A percentile compares a stretch with the other conserved stretches of the same genome.
Conservation (phyloP, 1,139 yeast genomes). For the Sugiyamaella sp. region DNA sequence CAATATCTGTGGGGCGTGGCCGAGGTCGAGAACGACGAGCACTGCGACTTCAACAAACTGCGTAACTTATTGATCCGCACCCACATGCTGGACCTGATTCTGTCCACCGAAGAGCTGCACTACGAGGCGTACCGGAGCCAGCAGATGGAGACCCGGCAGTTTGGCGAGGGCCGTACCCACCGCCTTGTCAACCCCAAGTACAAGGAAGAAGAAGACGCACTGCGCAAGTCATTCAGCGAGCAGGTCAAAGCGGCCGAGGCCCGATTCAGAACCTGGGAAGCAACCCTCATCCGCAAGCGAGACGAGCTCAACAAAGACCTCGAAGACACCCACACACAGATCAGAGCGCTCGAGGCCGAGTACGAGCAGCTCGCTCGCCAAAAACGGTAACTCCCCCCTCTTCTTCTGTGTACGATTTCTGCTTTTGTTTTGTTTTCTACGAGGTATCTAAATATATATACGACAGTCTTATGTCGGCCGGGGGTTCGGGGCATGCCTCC, state of each 20-base stretch:
- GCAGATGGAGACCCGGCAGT: conserved; percentile 69
- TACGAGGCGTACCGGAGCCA: conserved; percentile 85
- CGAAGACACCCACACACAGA: conserved; percentile 71
- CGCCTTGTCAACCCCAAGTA: conserved; percentile 79
- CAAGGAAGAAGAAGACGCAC: conserved; percentile 92
- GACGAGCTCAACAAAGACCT: conserved; percentile 91
- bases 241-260: conserved; percentile 97
- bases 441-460: conserved; percentile 8
- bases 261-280: conserved; percentile 98
- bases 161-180: conserved; percentile 49
- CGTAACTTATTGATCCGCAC: conserved; percentile 88
- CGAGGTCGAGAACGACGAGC: conserved; percentile 93
- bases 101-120: conserved; percentile 89
- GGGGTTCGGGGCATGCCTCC: background rate
- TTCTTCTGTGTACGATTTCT: background rate
- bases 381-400: conserved; percentile 25
- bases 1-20: conserved; percentile 98
- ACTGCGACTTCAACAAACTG: conserved; percentile 92
- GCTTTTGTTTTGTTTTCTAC: background rate
- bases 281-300: conserved; percentile 91
- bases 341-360: conserved; percentile 42
- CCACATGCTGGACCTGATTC: conserved; percentile 86
- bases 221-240: conserved; percentile 95
- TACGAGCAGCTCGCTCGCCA: conserved; percentile 35
- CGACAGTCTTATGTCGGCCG: background rate